phyloP scores from a whole-genome alignment of 768 basidiomycete genomes.

The Collybiopsis luxurians region DNA sequence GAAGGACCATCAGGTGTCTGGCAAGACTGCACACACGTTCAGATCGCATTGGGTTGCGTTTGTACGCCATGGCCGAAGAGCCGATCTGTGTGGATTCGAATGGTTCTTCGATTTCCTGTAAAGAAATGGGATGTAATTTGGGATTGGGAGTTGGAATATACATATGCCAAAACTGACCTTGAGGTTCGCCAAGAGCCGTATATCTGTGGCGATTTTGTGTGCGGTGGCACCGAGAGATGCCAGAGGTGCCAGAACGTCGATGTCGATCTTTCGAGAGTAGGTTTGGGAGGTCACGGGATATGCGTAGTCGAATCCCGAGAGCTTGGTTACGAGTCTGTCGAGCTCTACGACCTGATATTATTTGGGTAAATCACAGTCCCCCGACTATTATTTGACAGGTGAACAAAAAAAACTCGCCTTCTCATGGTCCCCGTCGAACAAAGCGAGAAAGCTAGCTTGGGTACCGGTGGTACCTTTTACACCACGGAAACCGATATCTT shows the following conservation, averaged over 20 bases:
- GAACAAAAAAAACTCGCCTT: slow-evolving; percentile 53
- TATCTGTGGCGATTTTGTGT: slow-evolving; percentile 96
- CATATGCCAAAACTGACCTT: slow-evolving; percentile 43
- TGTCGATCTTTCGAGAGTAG: slow-evolving; percentile 96
- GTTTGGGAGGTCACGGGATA: slow-evolving; percentile 99
- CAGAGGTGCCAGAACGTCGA: slow-evolving; percentile 87
- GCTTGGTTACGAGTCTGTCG: slow-evolving; percentile 84
- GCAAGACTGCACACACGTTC: slow-evolving; percentile 96
- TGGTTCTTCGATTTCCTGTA: slow-evolving; percentile 93
- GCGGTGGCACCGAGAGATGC: slow-evolving; percentile 92
- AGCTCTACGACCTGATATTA: slow-evolving; percentile 73
- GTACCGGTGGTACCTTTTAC: slow-evolving; percentile 99
- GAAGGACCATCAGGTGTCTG: slow-evolving; percentile 94
- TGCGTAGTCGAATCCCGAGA: slow-evolving; percentile 90
- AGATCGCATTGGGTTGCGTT: slow-evolving; percentile 98
- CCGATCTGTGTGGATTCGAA: slow-evolving; percentile 99
- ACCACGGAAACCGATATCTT: slow-evolving; percentile 95
- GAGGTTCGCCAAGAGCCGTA: slow-evolving; percentile 89
- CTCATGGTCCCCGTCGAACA: slow-evolving; percentile 94
- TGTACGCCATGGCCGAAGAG: slow-evolving; percentile 97
- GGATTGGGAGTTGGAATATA: neutral
- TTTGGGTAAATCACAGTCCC: too few relatives aligned
- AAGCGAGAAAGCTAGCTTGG: slow-evolving; percentile 90
- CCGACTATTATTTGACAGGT: too few relatives aligned
- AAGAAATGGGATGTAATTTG: neutral